Evolutionary conservation across 176 grass and related monocot species (phyloP).

Genomic region (Sorghum bicolor): DNA sequence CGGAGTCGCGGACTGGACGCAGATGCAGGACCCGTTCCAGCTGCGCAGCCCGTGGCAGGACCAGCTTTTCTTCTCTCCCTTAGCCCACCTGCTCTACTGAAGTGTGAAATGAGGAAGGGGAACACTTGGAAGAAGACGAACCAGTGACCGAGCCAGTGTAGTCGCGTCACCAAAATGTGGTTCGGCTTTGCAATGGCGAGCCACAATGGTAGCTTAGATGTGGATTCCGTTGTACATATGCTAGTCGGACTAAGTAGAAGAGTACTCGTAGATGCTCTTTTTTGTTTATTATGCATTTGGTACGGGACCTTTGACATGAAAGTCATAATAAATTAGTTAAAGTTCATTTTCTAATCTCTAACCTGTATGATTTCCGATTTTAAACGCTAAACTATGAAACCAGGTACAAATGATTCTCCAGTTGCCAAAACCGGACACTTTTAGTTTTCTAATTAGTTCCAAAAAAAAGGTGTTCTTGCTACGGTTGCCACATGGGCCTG

Average conservation of each 20-base stretch:
- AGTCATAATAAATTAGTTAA: background rate
- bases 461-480: too few species aligned
- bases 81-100: constrained; percentile 53
- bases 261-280: background rate
- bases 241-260: background rate
- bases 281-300: too few species aligned
- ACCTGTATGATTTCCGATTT: too few species aligned
- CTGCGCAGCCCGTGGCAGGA: constrained; percentile 78
- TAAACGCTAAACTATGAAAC: too few species aligned
- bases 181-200: background rate
- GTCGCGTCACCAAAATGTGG: background rate
- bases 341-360: too few species aligned
- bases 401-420: too few species aligned
- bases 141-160: background rate
- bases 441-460: too few species aligned
- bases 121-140: background rate
- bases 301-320: background rate
- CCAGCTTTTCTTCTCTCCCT: constrained; percentile 51
- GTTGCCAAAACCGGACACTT: too few species aligned
- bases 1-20: constrained; percentile 51
- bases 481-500: too few species aligned
- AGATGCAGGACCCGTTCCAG: constrained; percentile 64
- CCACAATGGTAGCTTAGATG: background rate
- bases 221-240: constrained; percentile 23
- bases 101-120: background rate